Percentiles rank a stretch among this genome's conserved stretches.
Conservation (phyloP, 306 rosid genomes). For the Astragalus membranaceus region DNA sequence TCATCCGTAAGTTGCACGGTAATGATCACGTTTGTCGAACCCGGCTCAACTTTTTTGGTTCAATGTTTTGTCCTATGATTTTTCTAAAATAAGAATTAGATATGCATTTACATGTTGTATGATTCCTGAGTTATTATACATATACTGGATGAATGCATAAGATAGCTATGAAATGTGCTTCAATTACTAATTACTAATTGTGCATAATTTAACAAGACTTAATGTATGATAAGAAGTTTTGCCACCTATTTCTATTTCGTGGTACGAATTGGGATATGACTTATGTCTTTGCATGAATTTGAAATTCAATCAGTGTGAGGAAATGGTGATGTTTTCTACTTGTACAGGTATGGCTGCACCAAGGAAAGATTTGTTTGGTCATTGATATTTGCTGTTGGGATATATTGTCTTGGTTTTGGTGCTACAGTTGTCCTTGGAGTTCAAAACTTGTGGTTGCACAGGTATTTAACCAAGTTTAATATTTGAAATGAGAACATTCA, state of each 20-base stretch:
- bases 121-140: no score
- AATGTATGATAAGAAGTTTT: no score
- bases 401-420: constrained; percentile 96
- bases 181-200: background rate
- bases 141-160: background rate
- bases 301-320: background rate
- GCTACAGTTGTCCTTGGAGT: constrained; percentile 90
- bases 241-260: no score
- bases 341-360: constrained; percentile 85
- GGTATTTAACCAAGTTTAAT: no score
- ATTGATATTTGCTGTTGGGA: constrained; percentile 94
- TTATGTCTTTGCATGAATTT: constrained; percentile 3
- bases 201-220: background rate
- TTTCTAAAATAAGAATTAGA: no score
- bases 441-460: no score
- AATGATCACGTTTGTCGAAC: no score
- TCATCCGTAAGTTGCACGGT: no score
- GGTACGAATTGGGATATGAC: background rate
- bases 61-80: no score
- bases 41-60: no score
- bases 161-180: constrained; percentile 17
- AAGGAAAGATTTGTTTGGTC: constrained; percentile 99
- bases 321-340: constrained; percentile 20
- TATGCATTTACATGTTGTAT: no score
- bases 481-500: no score